A percentile compares a stretch with the other conserved stretches of the same genome.
Evolutionary conservation across 495 filamentous ascomycete species (phyloP).

Genomic region (Penicillium lagena): DNA sequence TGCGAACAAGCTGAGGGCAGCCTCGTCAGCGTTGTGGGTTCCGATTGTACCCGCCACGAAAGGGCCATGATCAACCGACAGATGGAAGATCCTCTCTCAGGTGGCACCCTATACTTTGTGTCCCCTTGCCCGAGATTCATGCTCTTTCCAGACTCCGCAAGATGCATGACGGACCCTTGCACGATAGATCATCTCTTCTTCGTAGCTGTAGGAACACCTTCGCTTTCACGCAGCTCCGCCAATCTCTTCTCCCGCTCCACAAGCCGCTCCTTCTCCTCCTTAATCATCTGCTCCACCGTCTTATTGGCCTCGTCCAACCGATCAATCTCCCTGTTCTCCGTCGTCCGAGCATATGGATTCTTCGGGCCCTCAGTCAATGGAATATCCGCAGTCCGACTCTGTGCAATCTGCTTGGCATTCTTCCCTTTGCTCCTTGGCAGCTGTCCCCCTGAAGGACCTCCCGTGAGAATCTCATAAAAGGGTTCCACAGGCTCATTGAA

Average conservation of each 20-base stretch:
- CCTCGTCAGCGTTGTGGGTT: no score
- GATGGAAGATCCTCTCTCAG: no score
- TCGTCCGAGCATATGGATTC: constrained; percentile 68
- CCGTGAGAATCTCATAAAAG: constrained; percentile 77
- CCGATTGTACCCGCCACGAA: no score
- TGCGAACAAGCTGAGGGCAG: no score
- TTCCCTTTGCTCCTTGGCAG: constrained; percentile 38
- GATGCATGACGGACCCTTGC: no score
- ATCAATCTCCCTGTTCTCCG: constrained; percentile 64
- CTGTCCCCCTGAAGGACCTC: constrained; percentile 38
- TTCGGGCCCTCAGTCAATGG: constrained; percentile 54
- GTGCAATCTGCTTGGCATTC: constrained; percentile 39
- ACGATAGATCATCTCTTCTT: constrained; percentile 34
- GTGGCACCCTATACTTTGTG: no score
- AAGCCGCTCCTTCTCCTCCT: constrained; percentile 60
- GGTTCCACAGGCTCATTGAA: constrained; percentile 94
- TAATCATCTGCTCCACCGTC: constrained; percentile 64
- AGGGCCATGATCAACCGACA: no score
- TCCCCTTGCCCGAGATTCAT: no score
- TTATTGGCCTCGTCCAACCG: constrained; percentile 51
- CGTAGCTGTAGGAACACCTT: constrained; percentile 32
- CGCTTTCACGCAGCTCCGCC: constrained; percentile 53
- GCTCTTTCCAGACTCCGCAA: no score
- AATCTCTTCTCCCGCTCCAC: constrained; percentile 57
- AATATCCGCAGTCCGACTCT: constrained; percentile 62